A percentile compares a stretch with the other conserved stretches of the same genome.
Evolutionary conservation across 208 protist species (phyloP).

Genomic region (Trypanosoma rangeli): DNA sequence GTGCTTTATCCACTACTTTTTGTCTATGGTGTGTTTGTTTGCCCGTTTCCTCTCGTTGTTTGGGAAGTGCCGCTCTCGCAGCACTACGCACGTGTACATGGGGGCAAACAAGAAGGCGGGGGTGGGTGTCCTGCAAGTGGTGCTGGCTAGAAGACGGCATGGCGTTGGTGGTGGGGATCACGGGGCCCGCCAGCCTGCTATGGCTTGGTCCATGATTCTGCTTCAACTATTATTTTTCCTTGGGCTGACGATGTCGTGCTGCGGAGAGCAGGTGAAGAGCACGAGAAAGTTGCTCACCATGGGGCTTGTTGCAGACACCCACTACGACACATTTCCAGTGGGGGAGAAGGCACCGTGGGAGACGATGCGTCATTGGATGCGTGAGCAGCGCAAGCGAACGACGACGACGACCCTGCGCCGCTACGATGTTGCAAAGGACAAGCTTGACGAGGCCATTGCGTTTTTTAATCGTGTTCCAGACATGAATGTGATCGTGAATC

Average conservation of each 20-base stretch:
- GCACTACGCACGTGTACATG: neutral
- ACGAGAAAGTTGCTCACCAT: conserved; percentile 17
- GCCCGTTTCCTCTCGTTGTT: neutral
- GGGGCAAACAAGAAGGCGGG: neutral
- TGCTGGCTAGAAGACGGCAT: neutral
- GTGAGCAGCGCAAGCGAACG: conserved; percentile 26
- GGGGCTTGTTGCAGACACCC: conserved; percentile 25
- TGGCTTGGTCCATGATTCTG: neutral
- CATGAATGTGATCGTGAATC: conserved; percentile 28
- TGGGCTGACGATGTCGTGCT: neutral
- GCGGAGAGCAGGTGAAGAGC: neutral
- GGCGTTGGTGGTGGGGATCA: neutral
- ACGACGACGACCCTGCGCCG: conserved; percentile 19
- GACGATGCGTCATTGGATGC: conserved; percentile 15
- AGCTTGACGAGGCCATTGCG: conserved; percentile 29
- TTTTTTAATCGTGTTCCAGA: conserved; percentile 27
- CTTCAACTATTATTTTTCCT: neutral
- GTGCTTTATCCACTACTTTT: neutral
- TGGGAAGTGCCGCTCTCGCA: neutral
- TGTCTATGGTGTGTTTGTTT: neutral
- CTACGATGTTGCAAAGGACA: conserved; percentile 31
- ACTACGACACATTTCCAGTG: conserved; percentile 31
- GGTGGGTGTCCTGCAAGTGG: neutral
- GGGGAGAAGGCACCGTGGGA: conserved; percentile 32
- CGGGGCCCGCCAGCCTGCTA: neutral